Base-by-base conservation (phyloP, 495 filamentous ascomycete species). In the Daldinia bambusicola region DNA sequence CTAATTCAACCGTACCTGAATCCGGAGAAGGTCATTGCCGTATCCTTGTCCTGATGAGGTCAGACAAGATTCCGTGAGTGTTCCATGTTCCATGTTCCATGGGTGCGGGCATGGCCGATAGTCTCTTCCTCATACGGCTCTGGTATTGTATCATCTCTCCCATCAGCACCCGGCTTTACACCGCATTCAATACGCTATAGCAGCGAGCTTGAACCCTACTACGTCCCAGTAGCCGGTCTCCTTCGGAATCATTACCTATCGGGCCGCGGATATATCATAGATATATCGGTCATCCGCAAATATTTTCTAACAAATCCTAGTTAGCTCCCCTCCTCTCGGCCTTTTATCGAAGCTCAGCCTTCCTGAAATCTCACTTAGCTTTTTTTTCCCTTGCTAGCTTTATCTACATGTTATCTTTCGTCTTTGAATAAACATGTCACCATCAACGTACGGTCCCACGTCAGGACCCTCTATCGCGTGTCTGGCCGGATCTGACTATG, bases 261-360 rank as follows among this genome's bases (percentile, higher is more conserved):
- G 70, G 70, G 6, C 70, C 70, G 70, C 16, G 36, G 62, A 53
- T 43, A 51, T 66, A 66, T 61, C 51, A 65, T 69, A 61, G 61
- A 63, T 52, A 53, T 68, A 67, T 72, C 65, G 60, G 70, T 60
- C 61, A 20, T 66, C 70, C 70, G 65, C 61, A 56, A 61, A 56
- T 38, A 59, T 6, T 32, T 53, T 53, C 50, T 32, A 31, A 14
- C 14, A 31, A 53, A 53, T 16, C 50, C 30, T 53, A 62, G 48
- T 51, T 62, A 50, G 60, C 56, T 41, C 58, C 32, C 45, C 20
- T 30, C 18, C 37, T 37, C 55, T 69, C 65, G 60, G 61, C 51
- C 70, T 55, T 69, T 66, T 64, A 69, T 62, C 55, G 51, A 13
- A 32, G 34, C 7, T 6, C 56, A 45, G 20, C 36, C 55, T 45